These are phyloP conservation scores for Scortechinia acanthostroma DNA, from an alignment of 2,329 filamentous ascomycete genomes.

Conservation along the genomic window DNA sequence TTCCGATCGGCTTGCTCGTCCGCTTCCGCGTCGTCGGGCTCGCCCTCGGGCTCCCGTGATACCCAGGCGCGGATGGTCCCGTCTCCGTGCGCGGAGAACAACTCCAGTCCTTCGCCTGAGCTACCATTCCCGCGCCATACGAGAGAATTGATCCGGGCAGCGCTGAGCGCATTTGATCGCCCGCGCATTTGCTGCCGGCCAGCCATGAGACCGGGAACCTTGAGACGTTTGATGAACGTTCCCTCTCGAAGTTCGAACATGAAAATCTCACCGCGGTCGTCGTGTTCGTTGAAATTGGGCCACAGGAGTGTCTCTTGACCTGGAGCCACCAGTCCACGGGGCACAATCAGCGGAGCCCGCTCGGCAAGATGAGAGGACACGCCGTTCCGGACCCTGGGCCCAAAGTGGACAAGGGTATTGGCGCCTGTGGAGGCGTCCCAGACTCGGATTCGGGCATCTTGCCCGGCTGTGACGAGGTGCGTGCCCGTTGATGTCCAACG, in stretches of 20 bases:
- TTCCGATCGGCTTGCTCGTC: constrained; percentile 33
- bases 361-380: constrained; percentile 31
- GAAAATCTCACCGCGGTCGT: constrained; percentile 44
- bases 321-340: constrained; percentile 28
- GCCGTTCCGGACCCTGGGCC: constrained; percentile 48
- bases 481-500: constrained; percentile 48
- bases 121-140: constrained; percentile 42
- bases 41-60: constrained; percentile 27
- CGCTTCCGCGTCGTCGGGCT: constrained; percentile 23
- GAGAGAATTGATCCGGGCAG: constrained; percentile 42
- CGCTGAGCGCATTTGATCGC: constrained; percentile 23
- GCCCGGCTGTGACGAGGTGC: constrained; percentile 47
- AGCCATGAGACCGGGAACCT: constrained; percentile 28
- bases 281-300: constrained; percentile 32
- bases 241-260: constrained; percentile 51
- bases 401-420: constrained; percentile 57
- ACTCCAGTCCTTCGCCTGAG: constrained; percentile 36
- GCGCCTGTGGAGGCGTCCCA: constrained; percentile 50
- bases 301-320: constrained; percentile 46
- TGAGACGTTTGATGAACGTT: constrained; percentile 41
- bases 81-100: constrained; percentile 56
- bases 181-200: constrained; percentile 17
- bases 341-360: constrained; percentile 30
- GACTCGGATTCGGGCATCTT: constrained; percentile 53
- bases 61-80: constrained; percentile 52